Evolutionary conservation across 371 early-diverging fungal genomes (phyloP).

Genomic region (Mortierella sp.): DNA sequence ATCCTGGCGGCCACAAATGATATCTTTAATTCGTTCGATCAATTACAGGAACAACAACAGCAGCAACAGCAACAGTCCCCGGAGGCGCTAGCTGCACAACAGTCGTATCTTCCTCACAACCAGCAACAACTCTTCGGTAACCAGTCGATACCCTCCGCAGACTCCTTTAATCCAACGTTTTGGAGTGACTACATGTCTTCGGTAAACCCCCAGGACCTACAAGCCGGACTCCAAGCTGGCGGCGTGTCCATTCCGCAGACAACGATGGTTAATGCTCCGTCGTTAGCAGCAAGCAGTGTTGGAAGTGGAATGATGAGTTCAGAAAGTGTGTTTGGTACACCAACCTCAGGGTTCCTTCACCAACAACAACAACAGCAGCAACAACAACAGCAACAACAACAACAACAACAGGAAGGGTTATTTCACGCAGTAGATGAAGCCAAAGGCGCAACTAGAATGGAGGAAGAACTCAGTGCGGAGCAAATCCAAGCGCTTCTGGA

Average conservation of each 20-base stretch:
- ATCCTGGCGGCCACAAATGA: neutral
- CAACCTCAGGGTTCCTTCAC: neutral
- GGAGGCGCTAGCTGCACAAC: conserved; percentile 3
- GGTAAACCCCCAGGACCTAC: neutral
- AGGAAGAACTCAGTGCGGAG: conserved; percentile 14
- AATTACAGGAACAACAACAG: conserved; percentile 17
- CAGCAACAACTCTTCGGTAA: conserved; percentile 7
- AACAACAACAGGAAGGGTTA: neutral
- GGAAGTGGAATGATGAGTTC: neutral
- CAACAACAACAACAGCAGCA: conserved; percentile 6
- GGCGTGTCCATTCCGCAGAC: neutral
- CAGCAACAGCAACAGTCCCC: conserved; percentile 9
- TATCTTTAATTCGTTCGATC: conserved; percentile 10
- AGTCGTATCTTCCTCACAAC: neutral
- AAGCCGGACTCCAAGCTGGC: conserved; percentile 3
- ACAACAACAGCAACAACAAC: conserved; percentile 5
- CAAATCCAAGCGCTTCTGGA: conserved; percentile 35
- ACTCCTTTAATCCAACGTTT: conserved; percentile 12
- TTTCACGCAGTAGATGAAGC: conserved; percentile 2
- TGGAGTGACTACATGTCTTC: conserved; percentile 9
- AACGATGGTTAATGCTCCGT: neutral
- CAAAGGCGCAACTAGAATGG: neutral
- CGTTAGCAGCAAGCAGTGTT: neutral
- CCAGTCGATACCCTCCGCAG: neutral
- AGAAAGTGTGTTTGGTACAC: neutral